Evolutionary conservation across 1,284 basidiomycete species (phyloP).

Genomic region (Apiotrichum domesticum): DNA sequence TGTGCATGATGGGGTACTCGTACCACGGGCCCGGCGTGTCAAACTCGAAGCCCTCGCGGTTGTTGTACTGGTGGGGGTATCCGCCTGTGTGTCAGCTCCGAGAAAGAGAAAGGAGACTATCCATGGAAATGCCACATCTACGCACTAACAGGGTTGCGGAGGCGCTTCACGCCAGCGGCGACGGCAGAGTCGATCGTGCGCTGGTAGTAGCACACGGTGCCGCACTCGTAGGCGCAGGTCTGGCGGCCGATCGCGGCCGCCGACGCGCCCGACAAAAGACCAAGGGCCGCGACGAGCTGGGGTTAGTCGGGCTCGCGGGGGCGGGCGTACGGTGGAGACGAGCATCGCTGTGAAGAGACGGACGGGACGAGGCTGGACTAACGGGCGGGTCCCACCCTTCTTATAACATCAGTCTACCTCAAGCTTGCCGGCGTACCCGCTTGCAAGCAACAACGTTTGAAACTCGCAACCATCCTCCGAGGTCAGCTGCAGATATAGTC

Average conservation of each 20-base stretch:
- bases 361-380: too few species aligned
- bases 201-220: neutral
- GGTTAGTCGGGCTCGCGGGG: neutral
- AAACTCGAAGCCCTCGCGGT: neutral
- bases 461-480: too few species aligned
- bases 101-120: neutral
- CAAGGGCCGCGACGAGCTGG: neutral
- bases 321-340: neutral
- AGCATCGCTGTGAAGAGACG: neutral
- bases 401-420: too few species aligned
- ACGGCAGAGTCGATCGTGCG: neutral
- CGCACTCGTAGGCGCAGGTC: neutral
- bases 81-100: neutral
- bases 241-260: neutral
- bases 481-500: too few species aligned
- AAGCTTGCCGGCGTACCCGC: too few species aligned
- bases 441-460: too few species aligned
- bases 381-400: too few species aligned
- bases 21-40: slow-evolving; percentile 1
- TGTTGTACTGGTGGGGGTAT: slow-evolving; percentile 2
- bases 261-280: neutral
- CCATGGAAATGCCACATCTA: neutral
- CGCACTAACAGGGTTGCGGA: neutral
- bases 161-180: neutral
- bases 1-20: slow-evolving; percentile 7